Base-by-base conservation (phyloP, 2,329 filamentous ascomycete genomes). In the Periglandula ipomoeae region DNA sequence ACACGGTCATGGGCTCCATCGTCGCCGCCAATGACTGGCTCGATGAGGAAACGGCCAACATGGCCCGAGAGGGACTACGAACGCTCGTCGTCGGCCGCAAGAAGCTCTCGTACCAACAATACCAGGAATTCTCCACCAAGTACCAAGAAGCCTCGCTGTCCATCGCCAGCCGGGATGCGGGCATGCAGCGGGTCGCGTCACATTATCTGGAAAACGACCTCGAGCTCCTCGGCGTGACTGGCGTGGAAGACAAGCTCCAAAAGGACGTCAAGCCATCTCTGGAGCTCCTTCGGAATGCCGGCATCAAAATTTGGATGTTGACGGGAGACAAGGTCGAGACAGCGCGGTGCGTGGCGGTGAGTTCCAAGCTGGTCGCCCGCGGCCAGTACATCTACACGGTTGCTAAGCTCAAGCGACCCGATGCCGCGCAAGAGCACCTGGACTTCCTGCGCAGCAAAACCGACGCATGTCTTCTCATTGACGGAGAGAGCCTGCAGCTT, bases 251-350 rank as follows among this genome's bases (percentile, higher is more conserved):
- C 68, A 95, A 95, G 63, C 78, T 98, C 11, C 93, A 98, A 64
- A 84, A 84, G 54, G 89, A 97, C 60, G 93, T 98, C 61, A 98
- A 97, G 65, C 87, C 91, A 1, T 95, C 89, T 0, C 75, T 98
- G 5, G 94, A 98, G 66, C 79, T 98, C 5, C 78, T 98, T 46
- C 87, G 93, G 56, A 98, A 98, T 59, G 93, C 93, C 0, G 93
- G 93, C 23, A 93, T 98, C 69, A 97, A 97, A 67, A 97, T 98
- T 45, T 98, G 93, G 93, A 98, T 98, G 93, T 74, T 98, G 63
- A 98, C 93, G 0, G 93, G 93, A 42, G 93, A 98, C 74, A 98
- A 98, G 68, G 88, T 98, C 3, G 93, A 98, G 69, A 98, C 93
- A 13, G 93, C 93, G 15, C 84, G 93, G 32, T 98, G 93, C 66